Conservation (phyloP, 805 yeast genomes). For the Myxozyma vanderwaltii region DNA sequence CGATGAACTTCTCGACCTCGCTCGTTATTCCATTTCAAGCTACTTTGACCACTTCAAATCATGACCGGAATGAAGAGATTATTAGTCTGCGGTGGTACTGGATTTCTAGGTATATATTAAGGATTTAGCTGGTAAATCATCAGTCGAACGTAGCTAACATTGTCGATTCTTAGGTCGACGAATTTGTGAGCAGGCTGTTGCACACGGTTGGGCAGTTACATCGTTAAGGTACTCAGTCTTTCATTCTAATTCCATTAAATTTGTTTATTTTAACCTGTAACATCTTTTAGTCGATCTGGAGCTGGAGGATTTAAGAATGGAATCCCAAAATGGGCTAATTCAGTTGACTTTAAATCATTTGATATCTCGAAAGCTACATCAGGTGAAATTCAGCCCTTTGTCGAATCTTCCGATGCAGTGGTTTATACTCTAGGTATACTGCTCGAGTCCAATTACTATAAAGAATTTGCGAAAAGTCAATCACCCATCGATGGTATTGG, state of each 20-base stretch:
- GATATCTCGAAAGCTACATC: slow-evolving; percentile 15
- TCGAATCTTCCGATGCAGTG: slow-evolving; percentile 24
- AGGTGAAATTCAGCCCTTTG: slow-evolving; percentile 9
- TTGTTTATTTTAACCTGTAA: not conserved
- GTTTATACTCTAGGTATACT: slow-evolving; percentile 26
- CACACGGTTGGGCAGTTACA: slow-evolving; percentile 31
- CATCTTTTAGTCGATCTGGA: slow-evolving; percentile 24
- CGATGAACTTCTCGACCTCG: no score
- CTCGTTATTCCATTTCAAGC: not conserved
- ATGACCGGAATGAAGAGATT: slow-evolving; percentile 12
- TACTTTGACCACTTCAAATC: not conserved
- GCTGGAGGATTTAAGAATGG: not conserved
- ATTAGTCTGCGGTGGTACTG: slow-evolving; percentile 29
- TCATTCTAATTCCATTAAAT: not conserved
- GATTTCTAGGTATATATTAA: slow-evolving; percentile 19
- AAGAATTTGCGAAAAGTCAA: slow-evolving; percentile 19
- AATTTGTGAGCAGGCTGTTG: slow-evolving; percentile 30
- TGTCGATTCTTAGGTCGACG: slow-evolving; percentile 11
- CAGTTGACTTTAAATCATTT: slow-evolving; percentile 18
- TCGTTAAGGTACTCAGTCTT: slow-evolving; percentile 21
- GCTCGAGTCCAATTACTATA: slow-evolving; percentile 30
- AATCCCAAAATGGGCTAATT: slow-evolving; percentile 22
- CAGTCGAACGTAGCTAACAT: not conserved
- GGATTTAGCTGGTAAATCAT: not conserved
- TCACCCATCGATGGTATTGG: slow-evolving; percentile 23